Conservation (phyloP, 2,329 filamentous ascomycete genomes). For the Pseudopithomyces maydicus region DNA sequence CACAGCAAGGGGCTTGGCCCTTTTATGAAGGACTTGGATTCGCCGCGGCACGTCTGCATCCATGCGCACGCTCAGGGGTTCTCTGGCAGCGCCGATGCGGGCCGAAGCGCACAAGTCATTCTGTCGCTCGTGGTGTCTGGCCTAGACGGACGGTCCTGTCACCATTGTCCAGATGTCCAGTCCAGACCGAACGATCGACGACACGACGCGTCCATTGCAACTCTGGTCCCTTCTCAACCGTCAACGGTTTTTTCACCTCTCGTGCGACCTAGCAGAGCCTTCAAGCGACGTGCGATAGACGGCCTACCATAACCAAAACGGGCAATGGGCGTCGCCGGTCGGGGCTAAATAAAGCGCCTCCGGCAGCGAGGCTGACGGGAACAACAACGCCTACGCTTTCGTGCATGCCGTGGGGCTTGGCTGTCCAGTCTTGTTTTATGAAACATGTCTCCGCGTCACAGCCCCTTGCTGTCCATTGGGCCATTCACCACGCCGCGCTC, state of each 20-base stretch:
- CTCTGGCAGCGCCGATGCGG: neutral
- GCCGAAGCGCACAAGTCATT: slow-evolving; percentile 5
- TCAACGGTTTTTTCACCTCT: neutral
- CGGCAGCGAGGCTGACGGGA: slow-evolving; percentile 4
- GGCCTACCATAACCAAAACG: neutral
- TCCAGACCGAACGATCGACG: slow-evolving; percentile 4
- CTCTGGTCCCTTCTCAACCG: neutral
- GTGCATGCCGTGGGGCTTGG: slow-evolving; percentile 15
- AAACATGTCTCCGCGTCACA: slow-evolving; percentile 24
- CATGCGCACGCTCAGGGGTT: slow-evolving; percentile 1
- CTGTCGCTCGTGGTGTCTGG: neutral
- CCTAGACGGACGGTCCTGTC: neutral
- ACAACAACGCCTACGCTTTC: neutral
- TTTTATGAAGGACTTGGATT: slow-evolving; percentile 1
- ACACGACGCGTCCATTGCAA: neutral
- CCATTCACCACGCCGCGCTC: neutral
- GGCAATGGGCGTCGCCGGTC: neutral
- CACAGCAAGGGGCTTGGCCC: neutral
- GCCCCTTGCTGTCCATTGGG: slow-evolving; percentile 7
- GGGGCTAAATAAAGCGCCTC: slow-evolving; percentile 5
- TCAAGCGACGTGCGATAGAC: no score
- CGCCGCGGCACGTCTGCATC: neutral
- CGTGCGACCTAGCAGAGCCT: neutral
- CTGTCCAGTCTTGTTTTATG: slow-evolving; percentile 21
- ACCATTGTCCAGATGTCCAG: no score